These are phyloP conservation scores for Coniophora puteana DNA, from an alignment of 1,284 basidiomycete species.

Conservation along the genomic window DNA sequence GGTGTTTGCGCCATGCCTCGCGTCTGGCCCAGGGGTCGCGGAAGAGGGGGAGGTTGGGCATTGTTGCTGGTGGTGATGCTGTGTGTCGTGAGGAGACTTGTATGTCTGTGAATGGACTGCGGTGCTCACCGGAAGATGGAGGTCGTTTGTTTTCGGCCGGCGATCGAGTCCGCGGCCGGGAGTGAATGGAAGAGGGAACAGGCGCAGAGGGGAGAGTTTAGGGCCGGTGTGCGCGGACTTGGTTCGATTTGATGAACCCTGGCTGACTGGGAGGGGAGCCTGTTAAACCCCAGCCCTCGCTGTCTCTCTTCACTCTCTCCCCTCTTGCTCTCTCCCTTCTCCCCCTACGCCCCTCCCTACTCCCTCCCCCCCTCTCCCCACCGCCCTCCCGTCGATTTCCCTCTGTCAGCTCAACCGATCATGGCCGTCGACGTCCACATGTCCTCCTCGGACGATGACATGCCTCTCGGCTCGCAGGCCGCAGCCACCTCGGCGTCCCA, in stretches of 20 bases:
- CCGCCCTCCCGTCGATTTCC: slow-evolving; percentile 15
- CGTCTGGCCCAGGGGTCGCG: slow-evolving; percentile 93
- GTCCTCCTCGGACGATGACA: slow-evolving; percentile 68
- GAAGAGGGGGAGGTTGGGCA: slow-evolving; percentile 68
- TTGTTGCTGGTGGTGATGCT: too few relatives aligned
- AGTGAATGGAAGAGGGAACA: slow-evolving; percentile 10
- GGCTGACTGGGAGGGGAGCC: too few relatives aligned
- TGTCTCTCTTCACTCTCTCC: too few relatives aligned
- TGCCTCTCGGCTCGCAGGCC: slow-evolving; percentile 49
- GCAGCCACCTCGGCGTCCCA: slow-evolving; percentile 32
- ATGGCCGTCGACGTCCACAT: slow-evolving; percentile 48
- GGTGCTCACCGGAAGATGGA: too few relatives aligned
- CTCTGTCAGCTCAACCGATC: slow-evolving; percentile 13
- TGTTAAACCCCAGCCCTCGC: too few relatives aligned
- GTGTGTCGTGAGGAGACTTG: too few relatives aligned
- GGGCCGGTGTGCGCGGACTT: slow-evolving; percentile 59
- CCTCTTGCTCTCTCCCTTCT: too few relatives aligned
- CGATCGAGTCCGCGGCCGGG: slow-evolving; percentile 4
- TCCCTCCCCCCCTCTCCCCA: slow-evolving; percentile 18
- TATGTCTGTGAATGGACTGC: too few relatives aligned
- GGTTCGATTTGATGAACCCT: too few relatives aligned
- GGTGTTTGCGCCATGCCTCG: slow-evolving; percentile 90
- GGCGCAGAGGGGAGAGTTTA: slow-evolving; percentile 39
- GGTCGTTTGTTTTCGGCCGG: slow-evolving; percentile 6
- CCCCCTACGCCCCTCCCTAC: too few relatives aligned